Evolutionary conservation across 768 basidiomycete species (phyloP), one percentile per base, ranked within the genome.

Genomic region (Pleurotus salmoneostramineus): DNA sequence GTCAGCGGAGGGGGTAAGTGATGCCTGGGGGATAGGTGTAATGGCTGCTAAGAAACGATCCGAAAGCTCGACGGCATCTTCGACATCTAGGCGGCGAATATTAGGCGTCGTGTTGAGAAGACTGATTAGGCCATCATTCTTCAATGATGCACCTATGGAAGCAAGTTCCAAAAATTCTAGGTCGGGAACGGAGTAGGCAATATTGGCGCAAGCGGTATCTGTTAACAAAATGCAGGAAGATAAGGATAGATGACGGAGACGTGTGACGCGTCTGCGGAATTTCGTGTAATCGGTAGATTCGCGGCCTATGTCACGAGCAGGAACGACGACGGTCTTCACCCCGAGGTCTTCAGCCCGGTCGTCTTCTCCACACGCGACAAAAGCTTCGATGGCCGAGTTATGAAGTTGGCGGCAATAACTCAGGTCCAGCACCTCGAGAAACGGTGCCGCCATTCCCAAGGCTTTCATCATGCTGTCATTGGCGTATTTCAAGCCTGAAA

Each of bases 151-250:
- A 10, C 90, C 88, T 21, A 95, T 82, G 6, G 87, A 85, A 0
- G 87, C 91, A 57, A 95, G 67, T 71, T 97, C 93, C 44, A 97
- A 74, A 56, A 84, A 82, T 65, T 91, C 86, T 11, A 97, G 79
- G 51, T 76, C 68, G 0, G 94, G 93, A 8, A 93, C 78, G 8
- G 83, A 75, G 65, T 84, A 70, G 10, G 88, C 84, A 40, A 97
- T 72, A 67, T 89, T 83, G 15, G 84, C 80, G 65, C 92, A 90
- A 5, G 87, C 88, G 32, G 73, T 77, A 64, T 93, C 90, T 3
- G 91, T 91, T 58, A 96, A 75, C 61, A 88, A 72, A 15, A 74
- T 64, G 63, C 93, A 95, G 42, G 71, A 76, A 14, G 93, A 92
- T 49, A 96, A 69, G 45, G 78, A 82, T 31, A 96, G 74, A 67